phyloP scores from a whole-genome alignment of 2,329 filamentous ascomycete genomes.

The Colletotrichum incanum region DNA sequence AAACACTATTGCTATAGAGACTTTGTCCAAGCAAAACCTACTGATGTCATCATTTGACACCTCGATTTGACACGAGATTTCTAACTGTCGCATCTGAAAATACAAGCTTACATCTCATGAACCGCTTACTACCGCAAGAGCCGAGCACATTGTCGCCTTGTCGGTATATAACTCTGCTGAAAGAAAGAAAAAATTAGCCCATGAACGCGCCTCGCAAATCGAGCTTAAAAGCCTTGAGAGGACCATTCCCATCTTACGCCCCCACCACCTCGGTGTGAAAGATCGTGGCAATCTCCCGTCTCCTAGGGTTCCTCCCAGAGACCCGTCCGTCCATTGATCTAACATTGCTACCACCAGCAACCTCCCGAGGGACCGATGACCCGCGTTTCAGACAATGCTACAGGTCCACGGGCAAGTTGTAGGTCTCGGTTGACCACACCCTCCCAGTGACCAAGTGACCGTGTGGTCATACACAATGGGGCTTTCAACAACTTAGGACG shows the following conservation, averaged over 20 bases:
- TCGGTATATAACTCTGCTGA: not conserved
- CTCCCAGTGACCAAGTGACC: not conserved
- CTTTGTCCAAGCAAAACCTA: not conserved
- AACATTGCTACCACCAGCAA: constrained; percentile 8
- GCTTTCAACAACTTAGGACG: constrained; percentile 6
- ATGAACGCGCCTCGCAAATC: not conserved
- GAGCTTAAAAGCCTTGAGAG: not conserved
- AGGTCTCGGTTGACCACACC: not conserved
- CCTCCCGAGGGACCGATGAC: not conserved
- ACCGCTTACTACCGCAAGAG: not conserved
- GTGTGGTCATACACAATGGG: constrained; percentile 2
- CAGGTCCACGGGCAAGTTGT: constrained; percentile 18
- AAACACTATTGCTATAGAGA: not conserved
- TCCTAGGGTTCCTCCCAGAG: not conserved
- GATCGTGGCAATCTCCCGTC: constrained; percentile 14
- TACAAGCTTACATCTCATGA: not conserved
- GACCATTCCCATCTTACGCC: not conserved
- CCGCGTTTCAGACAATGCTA: not conserved
- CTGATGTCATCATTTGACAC: not conserved
- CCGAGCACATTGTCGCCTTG: not conserved
- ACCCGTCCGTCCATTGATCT: not conserved
- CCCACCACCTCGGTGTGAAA: constrained; percentile 20
- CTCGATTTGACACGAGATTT: not conserved
- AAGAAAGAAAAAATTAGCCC: too few relatives aligned
- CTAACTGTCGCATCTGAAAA: not conserved